Evolutionary conservation across 257 asterid species (phyloP), one percentile per base, ranked within the genome.

Genomic region (Plantago elongata): DNA sequence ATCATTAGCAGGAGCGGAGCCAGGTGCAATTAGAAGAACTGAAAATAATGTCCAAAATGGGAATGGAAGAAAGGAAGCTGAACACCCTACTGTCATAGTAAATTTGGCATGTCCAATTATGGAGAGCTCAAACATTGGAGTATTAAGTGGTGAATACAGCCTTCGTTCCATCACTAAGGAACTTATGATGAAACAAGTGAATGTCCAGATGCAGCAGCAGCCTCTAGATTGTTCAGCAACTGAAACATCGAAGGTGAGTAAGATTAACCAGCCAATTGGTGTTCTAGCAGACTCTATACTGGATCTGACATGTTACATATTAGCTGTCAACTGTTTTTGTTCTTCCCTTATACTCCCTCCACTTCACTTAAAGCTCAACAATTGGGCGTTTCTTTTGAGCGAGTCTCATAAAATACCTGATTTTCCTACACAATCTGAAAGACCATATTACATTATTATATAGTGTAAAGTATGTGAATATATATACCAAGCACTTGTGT

Each of bases 81-180:
- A 57, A 61, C 68, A 64, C 51, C 77, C 81, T 81, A 48, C 84
- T 57, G 29, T 86, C 73, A 34, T 34, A 34, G 17, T 84, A 64
- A 94, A 87, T 65, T 72, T 84, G 78, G 89, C 84, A 66, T 85
- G 95, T 74, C 57, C 70, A 29, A 77, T 63, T 56, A 66, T 40
- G 16, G 76, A 78, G 50, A 64, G 67, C 71, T 44, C 85, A 46
- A 75, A 57, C 69, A 16, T 65, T 18, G 74, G 60, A 76, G 62
- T 8, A 61, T 64, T 74, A 38, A 58, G 69, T 67, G 68, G 67
- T 44, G 64, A 55, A 50, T 77, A 62, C 73, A 61, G 58, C 43
- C 61, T 13, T 50, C 64, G 14, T 63, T 63, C 76, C 50, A 54
- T 29, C 72, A 61, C 61, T 42, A 73, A 71, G 74, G 75, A 68